phyloP scores from a whole-genome alignment of 805 yeast genomes.

The Sungouiella thailandica region DNA sequence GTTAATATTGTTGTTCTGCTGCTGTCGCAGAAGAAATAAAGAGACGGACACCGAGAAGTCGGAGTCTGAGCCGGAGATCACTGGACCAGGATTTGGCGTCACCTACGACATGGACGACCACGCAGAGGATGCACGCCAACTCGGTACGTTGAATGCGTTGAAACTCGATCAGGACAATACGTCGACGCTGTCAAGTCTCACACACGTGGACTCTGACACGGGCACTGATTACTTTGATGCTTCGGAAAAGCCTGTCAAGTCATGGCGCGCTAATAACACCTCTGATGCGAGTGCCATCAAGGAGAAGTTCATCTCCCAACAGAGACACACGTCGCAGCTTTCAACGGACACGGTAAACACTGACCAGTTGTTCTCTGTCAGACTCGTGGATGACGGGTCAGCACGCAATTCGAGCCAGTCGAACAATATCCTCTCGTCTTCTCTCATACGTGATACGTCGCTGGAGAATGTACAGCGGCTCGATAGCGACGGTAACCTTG shows the following conservation, averaged over 20 bases:
- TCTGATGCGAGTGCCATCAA: constrained; percentile 23
- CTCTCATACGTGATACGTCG: constrained; percentile 23
- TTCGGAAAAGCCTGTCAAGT: constrained; percentile 33
- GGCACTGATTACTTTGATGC: constrained; percentile 29
- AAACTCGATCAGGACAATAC: constrained; percentile 38
- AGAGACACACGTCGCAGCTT: constrained; percentile 41
- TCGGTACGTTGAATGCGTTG: constrained; percentile 48
- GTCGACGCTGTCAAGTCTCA: constrained; percentile 45
- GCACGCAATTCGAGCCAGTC: constrained; percentile 28
- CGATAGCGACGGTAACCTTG: constrained; percentile 43
- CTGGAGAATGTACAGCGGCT: constrained; percentile 38
- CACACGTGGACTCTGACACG: constrained; percentile 43
- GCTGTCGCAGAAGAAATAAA: constrained; percentile 39
- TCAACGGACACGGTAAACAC: constrained; percentile 85
- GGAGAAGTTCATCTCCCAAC: constrained; percentile 10
- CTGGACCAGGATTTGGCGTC: constrained; percentile 34
- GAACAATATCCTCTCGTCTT: constrained; percentile 21
- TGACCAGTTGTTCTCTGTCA: constrained; percentile 72
- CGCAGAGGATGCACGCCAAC: constrained; percentile 28
- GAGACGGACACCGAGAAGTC: constrained; percentile 10
- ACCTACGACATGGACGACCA: constrained; percentile 22
- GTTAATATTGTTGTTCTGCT: constrained; percentile 45
- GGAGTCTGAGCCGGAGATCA: constrained; percentile 16
- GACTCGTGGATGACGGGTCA: constrained; percentile 60
- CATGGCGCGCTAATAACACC: constrained; percentile 39